Evolutionary conservation across 2,329 filamentous ascomycete species (phyloP).

Genomic region (Rhynchosporium agropyri): DNA sequence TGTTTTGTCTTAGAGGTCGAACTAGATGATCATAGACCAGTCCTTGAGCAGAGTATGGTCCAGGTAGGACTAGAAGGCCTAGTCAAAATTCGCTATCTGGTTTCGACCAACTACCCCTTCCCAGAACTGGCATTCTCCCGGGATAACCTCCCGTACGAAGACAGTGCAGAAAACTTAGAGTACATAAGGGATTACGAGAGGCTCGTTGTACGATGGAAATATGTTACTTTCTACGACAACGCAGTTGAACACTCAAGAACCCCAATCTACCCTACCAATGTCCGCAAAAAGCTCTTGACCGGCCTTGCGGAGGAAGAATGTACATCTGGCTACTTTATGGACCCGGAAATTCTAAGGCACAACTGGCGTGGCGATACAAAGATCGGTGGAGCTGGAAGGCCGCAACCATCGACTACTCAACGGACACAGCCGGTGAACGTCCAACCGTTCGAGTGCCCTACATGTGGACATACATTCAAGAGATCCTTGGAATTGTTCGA

Average conservation of each 20-base stretch:
- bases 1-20: conserved; percentile 46
- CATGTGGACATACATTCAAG: neutral
- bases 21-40: conserved; percentile 40
- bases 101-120: conserved; percentile 57
- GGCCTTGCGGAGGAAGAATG: conserved; percentile 22
- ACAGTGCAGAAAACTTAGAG: neutral
- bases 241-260: conserved; percentile 6
- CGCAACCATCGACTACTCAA: neutral
- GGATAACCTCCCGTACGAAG: neutral
- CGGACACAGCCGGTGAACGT: too few relatives aligned
- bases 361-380: conserved; percentile 24
- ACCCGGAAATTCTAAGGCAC: conserved; percentile 1
- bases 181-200: conserved; percentile 11
- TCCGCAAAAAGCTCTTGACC: conserved; percentile 3
- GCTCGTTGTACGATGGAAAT: conserved; percentile 16
- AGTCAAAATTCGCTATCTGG: conserved; percentile 47
- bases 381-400: conserved; percentile 22
- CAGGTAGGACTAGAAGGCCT: conserved; percentile 48
- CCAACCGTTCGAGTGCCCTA: conserved; percentile 3
- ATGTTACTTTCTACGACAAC: conserved; percentile 18
- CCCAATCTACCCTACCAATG: conserved; percentile 4
- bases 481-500: conserved; percentile 1
- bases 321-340: conserved; percentile 12
- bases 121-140: conserved; percentile 39
- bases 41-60: conserved; percentile 45